Evolutionary conservation across 2,329 filamentous ascomycete species (phyloP).

Genomic region (Venturia pyrina): DNA sequence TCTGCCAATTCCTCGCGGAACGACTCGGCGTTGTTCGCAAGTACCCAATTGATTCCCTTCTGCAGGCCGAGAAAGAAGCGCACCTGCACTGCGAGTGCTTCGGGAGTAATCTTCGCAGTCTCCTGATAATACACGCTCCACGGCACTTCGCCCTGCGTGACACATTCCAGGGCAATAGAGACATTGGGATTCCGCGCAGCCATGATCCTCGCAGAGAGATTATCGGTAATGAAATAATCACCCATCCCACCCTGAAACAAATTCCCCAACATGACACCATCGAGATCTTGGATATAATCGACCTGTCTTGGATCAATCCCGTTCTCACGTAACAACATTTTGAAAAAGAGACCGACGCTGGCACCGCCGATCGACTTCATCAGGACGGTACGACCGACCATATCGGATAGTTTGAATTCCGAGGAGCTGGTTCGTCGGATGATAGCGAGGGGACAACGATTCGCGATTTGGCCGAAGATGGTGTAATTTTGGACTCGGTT

Average conservation of each 20-base stretch:
- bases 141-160: constrained; percentile 10
- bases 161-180: constrained; percentile 14
- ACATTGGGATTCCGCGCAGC: constrained; percentile 15
- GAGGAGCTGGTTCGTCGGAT: constrained; percentile 13
- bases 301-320: constrained; percentile 15
- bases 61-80: constrained; percentile 16
- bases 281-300: constrained; percentile 18
- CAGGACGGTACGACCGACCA: constrained; percentile 15
- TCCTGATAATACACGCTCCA: constrained; percentile 18
- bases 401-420: constrained; percentile 14
- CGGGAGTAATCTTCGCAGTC: constrained; percentile 14
- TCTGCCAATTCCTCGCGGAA: constrained; percentile 15
- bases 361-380: constrained; percentile 18
- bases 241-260: constrained; percentile 18
- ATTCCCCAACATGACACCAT: constrained; percentile 17
- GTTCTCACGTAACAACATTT: constrained; percentile 18
- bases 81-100: constrained; percentile 14
- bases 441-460: constrained; percentile 17
- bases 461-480: constrained; percentile 17
- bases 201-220: constrained; percentile 16
- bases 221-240: constrained; percentile 18
- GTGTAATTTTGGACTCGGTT: neutral
- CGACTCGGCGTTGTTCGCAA: constrained; percentile 14
- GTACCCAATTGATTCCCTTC: constrained; percentile 15
- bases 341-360: constrained; percentile 18